These are phyloP conservation scores for Malassezia cuniculi DNA, from an alignment of 1,284 basidiomycete species.

Conservation along the genomic window DNA sequence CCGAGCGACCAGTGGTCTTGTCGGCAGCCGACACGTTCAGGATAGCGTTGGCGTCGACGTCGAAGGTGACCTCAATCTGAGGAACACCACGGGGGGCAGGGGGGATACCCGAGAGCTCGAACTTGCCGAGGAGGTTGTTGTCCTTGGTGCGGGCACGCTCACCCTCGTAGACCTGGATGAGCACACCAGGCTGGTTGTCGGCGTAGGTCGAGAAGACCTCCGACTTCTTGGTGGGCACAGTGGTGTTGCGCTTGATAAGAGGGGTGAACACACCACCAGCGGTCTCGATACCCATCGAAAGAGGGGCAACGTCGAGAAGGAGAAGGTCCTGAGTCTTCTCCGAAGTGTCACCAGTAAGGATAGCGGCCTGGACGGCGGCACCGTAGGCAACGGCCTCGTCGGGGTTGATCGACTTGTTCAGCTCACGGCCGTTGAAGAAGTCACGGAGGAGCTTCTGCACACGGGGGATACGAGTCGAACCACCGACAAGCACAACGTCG, in stretches of 20 bases:
- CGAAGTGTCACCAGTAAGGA: slow-evolving; percentile 91
- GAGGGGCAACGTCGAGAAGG: slow-evolving; percentile 87
- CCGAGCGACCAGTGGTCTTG: slow-evolving; percentile 94
- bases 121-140: slow-evolving; percentile 97
- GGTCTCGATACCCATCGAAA: slow-evolving; percentile 92
- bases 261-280: slow-evolving; percentile 97
- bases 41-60: slow-evolving; percentile 97
- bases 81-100: slow-evolving; percentile 97
- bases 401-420: slow-evolving; percentile 71
- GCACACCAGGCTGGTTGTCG: slow-evolving; percentile 96
- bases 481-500: slow-evolving; percentile 95
- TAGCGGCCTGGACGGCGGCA: slow-evolving; percentile 96
- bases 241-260: slow-evolving; percentile 96
- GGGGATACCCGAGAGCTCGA: slow-evolving; percentile 93
- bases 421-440: slow-evolving; percentile 75
- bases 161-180: slow-evolving; percentile 98
- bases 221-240: slow-evolving; percentile 96
- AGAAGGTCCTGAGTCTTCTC: slow-evolving; percentile 96
- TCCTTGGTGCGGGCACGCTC: slow-evolving; percentile 98
- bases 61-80: slow-evolving; percentile 95
- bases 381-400: slow-evolving; percentile 99
- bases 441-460: slow-evolving; percentile 95
- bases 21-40: slow-evolving; percentile 89
- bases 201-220: slow-evolving; percentile 98
- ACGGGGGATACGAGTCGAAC: slow-evolving; percentile 95